phyloP scores from a whole-genome alignment of 169 alveolate genomes.

The Eimeria necatrix region DNA sequence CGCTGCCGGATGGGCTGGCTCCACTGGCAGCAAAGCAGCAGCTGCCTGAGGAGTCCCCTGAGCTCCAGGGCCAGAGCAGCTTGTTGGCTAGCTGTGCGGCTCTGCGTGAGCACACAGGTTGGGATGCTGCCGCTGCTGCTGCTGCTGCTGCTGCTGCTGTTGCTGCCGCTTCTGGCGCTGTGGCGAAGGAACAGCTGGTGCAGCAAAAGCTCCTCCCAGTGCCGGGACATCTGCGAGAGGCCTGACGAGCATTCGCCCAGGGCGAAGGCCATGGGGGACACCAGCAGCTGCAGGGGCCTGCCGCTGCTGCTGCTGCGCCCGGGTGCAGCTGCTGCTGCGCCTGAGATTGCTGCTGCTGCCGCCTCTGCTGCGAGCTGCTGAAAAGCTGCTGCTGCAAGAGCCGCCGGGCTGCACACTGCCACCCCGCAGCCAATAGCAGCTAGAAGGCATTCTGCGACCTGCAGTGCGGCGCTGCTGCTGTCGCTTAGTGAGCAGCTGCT shows the following conservation, averaged over 20 bases:
- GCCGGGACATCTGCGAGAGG: slow-evolving; percentile 69
- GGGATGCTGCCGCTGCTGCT: slow-evolving; percentile 10
- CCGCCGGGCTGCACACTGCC: slow-evolving; percentile 64
- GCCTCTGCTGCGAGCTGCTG: slow-evolving; percentile 35
- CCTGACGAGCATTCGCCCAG: slow-evolving; percentile 66
- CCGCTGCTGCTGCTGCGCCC: not conserved
- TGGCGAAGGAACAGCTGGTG: slow-evolving; percentile 61
- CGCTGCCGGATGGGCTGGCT: not conserved
- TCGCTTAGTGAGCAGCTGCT: slow-evolving; percentile 8
- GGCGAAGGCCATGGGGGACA: slow-evolving; percentile 58
- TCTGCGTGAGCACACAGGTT: not conserved
- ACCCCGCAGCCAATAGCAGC: slow-evolving; percentile 72
- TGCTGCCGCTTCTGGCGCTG: not conserved
- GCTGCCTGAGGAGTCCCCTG: slow-evolving; percentile 60
- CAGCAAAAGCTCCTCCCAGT: slow-evolving; percentile 43
- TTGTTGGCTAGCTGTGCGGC: slow-evolving; percentile 13
- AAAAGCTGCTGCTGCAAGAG: slow-evolving; percentile 63
- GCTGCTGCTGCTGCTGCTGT: slow-evolving; percentile 12
- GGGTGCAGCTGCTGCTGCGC: slow-evolving; percentile 4
- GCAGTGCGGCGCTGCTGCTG: slow-evolving; percentile 40
- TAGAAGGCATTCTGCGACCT: slow-evolving; percentile 48
- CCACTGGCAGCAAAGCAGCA: slow-evolving; percentile 62
- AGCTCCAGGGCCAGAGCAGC: slow-evolving; percentile 40
- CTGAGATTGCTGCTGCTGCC: slow-evolving; percentile 4
- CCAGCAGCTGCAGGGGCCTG: slow-evolving; percentile 8